A percentile compares a stretch with the other conserved stretches of the same genome.
These are phyloP conservation scores for Diaporthe helianthi DNA, from an alignment of 2,329 filamentous ascomycete genomes.

Conservation along the genomic window DNA sequence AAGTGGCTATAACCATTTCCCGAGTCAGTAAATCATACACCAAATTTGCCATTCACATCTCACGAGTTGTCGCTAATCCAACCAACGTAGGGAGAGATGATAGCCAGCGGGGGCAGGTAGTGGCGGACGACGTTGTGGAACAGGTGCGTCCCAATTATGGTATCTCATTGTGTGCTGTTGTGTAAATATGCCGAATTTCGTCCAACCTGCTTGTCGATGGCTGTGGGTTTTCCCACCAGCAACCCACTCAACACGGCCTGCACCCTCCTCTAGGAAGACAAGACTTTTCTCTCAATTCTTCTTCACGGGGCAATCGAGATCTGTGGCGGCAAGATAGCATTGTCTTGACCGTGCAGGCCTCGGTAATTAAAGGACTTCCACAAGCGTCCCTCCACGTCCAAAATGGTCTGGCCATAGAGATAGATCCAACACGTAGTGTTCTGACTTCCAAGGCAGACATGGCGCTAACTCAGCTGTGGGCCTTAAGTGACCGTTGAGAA, in stretches of 20 bases:
- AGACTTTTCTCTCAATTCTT: neutral
- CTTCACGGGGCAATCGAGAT: neutral
- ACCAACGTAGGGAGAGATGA: too few species aligned
- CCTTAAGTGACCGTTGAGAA: neutral
- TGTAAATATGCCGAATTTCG: neutral
- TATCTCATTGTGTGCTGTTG: constrained; percentile 3
- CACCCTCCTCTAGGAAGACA: neutral
- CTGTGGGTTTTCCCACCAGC: neutral
- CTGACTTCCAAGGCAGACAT: neutral
- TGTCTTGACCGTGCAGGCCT: neutral
- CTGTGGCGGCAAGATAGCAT: neutral
- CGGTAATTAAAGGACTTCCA: neutral
- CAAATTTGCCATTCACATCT: neutral
- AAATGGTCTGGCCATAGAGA: neutral
- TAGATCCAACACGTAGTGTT: too few species aligned
- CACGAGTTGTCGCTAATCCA: neutral
- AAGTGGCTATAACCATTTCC: neutral
- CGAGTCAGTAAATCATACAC: neutral
- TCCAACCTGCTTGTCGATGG: neutral
- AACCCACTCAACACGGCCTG: neutral
- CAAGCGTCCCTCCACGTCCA: neutral
- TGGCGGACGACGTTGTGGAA: neutral
- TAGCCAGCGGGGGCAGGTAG: neutral
- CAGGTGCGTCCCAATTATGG: neutral
- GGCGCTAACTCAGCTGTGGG: constrained; percentile 6